Conservation (phyloP, 371 early-diverging fungal genomes). For the Apophysomyces elegans region DNA sequence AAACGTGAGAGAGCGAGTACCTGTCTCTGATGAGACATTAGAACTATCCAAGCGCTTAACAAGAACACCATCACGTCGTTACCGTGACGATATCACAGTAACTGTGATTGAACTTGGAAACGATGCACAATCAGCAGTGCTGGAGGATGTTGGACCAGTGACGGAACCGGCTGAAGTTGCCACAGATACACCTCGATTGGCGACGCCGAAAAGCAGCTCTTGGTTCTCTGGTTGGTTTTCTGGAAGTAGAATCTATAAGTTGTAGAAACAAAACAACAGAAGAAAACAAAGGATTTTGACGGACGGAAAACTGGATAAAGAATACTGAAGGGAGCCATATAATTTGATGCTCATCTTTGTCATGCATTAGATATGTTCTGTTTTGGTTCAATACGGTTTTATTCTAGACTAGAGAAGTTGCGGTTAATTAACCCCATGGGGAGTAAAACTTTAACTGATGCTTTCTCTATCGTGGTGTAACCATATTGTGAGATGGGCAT, state of each 20-base stretch:
- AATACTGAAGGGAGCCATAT: too few species aligned
- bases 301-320: too few species aligned
- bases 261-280: background rate
- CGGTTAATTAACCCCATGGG: too few species aligned
- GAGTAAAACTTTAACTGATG: too few species aligned
- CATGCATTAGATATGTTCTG: too few species aligned
- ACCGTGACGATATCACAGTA: constrained; percentile 94
- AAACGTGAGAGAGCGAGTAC: constrained; percentile 32
- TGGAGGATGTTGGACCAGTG: constrained; percentile 33
- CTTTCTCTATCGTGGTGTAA: too few species aligned
- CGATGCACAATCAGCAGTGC: constrained; percentile 6
- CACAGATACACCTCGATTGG: constrained; percentile 29
- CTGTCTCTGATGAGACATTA: constrained; percentile 32
- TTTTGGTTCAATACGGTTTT: too few species aligned
- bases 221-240: constrained; percentile 44
- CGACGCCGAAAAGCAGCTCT: constrained; percentile 19
- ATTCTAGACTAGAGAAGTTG: too few species aligned
- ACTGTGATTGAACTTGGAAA: constrained; percentile 77
- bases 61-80: constrained; percentile 63
- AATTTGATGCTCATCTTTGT: too few species aligned
- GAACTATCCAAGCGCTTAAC: constrained; percentile 53
- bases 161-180: constrained; percentile 33
- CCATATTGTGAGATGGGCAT: too few species aligned
- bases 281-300: background rate
- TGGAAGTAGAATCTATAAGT: background rate